Evolutionary conservation across 345 rosid genomes (phyloP), one percentile per base, ranked within the genome.

Genomic region (Trapa incisa): DNA sequence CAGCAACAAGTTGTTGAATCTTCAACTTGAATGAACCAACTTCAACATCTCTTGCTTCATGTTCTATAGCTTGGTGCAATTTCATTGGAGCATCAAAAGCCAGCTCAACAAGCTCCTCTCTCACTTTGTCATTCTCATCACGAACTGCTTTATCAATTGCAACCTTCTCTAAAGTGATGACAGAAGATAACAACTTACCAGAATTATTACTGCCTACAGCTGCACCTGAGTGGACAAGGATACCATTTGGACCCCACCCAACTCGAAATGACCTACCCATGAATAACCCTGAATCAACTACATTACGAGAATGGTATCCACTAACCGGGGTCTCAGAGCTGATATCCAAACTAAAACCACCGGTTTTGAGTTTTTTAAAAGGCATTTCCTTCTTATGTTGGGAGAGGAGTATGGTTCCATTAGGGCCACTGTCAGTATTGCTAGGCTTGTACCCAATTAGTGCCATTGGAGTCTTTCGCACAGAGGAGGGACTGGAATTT

Each of bases 231-330:
- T 94, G 99, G 60, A 94, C 83, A 76, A 94, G 96, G 71, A 91
- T 75, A 36, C 97, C 97, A 86, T 86, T 89, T 35, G 95, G 99
- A 2, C 97, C 97, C 99, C 99, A 94, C 22, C 99, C 99, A 42
- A 85, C 99, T 70, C 97, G 97, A 79, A 91, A 94, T 50, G 97
- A 91, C 76, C 91, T 82, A 67, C 96, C 95, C 99, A 91, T 94
- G 77, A 94, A 94, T 67, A 94, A 78, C 70, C 88, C 97, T 14
- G 97, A 94, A 80, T 94, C 99, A 70, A 89, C 96, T 73, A 94
- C 75, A 76, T 87, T 87, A 72, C 67, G 72, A 65, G 95, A 91
- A 84, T 85, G 82, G 79, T 80, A 79, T 71, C 81, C 86, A 66
- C 82, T 80, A 45, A 89, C 69, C 62, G 91, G 96, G 57, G 97